Percentiles rank a stretch among this genome's conserved stretches.
phyloP scores from a whole-genome alignment of 2,329 filamentous ascomycete species.

The Drechslera avenae region DNA sequence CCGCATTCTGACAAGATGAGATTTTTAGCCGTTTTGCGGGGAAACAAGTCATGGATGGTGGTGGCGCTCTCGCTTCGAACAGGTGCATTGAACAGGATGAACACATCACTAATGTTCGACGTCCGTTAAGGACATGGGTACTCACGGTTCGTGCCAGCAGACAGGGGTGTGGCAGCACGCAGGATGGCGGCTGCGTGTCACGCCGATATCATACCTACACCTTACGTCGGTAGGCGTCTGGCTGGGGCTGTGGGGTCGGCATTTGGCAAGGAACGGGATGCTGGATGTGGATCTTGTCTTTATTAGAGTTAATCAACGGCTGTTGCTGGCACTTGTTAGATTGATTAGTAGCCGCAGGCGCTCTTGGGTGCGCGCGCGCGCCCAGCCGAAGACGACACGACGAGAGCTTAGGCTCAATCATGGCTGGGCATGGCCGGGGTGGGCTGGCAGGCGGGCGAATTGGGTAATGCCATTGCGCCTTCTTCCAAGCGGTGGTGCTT shows the following conservation, averaged over 20 bases:
- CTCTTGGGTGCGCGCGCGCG: neutral
- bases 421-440: constrained; percentile 23
- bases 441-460: constrained; percentile 21
- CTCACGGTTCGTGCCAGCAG: neutral
- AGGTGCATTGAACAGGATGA: neutral
- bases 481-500: constrained; percentile 34
- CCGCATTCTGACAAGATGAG: neutral
- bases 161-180: neutral
- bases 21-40: constrained; percentile 8
- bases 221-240: constrained; percentile 12
- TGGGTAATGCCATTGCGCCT: constrained; percentile 24
- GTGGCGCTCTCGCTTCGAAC: neutral
- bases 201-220: constrained; percentile 4
- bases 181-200: constrained; percentile 3
- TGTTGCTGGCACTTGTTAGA: constrained; percentile 19
- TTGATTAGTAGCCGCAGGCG: constrained; percentile 9
- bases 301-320: constrained; percentile 37
- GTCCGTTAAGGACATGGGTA: constrained; percentile 1
- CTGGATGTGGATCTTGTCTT: constrained; percentile 35
- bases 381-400: neutral
- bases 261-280: constrained; percentile 20
- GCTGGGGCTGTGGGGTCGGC: constrained; percentile 1
- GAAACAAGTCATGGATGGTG: neutral
- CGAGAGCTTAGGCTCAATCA: constrained; percentile 45
- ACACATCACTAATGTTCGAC: neutral